Evolutionary conservation across 2,329 filamentous ascomycete species (phyloP).

Genomic region (Dactylellina drechsleri): DNA sequence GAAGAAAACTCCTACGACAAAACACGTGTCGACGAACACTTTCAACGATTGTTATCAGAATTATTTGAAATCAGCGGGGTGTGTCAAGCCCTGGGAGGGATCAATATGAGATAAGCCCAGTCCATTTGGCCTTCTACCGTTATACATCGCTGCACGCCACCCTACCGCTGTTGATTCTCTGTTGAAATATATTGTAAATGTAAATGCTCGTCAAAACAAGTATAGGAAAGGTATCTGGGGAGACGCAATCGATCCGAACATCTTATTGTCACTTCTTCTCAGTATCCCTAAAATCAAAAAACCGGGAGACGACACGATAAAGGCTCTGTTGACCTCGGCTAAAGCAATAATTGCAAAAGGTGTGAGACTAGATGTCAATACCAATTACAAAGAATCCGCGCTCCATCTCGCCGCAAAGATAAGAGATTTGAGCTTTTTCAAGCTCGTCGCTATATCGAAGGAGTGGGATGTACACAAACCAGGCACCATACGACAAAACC

Average conservation of each 20-base stretch:
- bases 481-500: neutral
- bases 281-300: neutral
- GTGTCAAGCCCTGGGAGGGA: conserved; percentile 1
- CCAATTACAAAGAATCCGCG: neutral
- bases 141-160: conserved; percentile 17
- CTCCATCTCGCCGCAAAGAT: conserved; percentile 19
- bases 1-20: conserved; percentile 1
- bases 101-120: conserved; percentile 21
- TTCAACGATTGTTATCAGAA: conserved; percentile 8
- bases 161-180: conserved; percentile 11
- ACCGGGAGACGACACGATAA: neutral
- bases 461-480: conserved; percentile 29
- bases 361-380: conserved; percentile 6
- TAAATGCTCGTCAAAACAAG: conserved; percentile 5
- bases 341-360: conserved; percentile 9
- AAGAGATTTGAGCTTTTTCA: conserved; percentile 27
- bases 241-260: neutral
- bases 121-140: conserved; percentile 2
- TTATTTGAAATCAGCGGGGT: neutral
- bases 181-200: conserved; percentile 12
- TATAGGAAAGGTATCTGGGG: neutral
- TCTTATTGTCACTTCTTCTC: conserved; percentile 10
- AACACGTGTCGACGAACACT: neutral
- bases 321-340: conserved; percentile 13
- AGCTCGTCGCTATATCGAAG: conserved; percentile 15